Conservation (phyloP, 1,284 basidiomycete species). For the Ustilago esculenta region DNA sequence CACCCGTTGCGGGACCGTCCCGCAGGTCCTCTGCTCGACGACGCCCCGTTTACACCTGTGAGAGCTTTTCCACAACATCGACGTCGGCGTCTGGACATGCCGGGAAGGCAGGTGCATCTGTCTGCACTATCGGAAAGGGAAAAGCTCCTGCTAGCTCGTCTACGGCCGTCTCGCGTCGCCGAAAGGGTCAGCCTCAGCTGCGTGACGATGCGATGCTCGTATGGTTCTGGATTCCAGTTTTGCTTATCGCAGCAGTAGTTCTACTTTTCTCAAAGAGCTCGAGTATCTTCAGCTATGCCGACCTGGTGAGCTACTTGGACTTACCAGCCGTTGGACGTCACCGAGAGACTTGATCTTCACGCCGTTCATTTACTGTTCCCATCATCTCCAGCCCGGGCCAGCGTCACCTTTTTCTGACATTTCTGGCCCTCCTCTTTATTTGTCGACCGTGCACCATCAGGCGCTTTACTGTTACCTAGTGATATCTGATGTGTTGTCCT, state of each 20-base stretch:
- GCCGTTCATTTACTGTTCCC: too few relatives aligned
- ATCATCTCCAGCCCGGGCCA: too few relatives aligned
- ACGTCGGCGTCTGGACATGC: slow-evolving; percentile 20
- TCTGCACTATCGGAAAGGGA: slow-evolving; percentile 2
- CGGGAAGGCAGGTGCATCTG: slow-evolving; percentile 6
- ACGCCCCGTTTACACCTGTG: slow-evolving; percentile 9
- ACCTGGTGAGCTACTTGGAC: slow-evolving; percentile 55
- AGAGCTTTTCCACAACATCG: slow-evolving; percentile 52
- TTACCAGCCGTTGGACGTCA: slow-evolving; percentile 38
- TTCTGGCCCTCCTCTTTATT: too few relatives aligned
- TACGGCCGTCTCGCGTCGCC: slow-evolving; percentile 25
- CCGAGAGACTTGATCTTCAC: slow-evolving; percentile 16
- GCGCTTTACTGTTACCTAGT: too few relatives aligned
- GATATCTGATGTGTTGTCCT: too few relatives aligned
- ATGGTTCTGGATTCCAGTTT: slow-evolving; percentile 91
- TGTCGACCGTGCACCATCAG: too few relatives aligned
- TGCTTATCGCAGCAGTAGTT: slow-evolving; percentile 69
- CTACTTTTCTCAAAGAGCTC: slow-evolving; percentile 53
- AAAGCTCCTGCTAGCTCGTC: slow-evolving; percentile 10
- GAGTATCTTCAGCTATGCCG: slow-evolving; percentile 57
- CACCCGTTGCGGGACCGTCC: slow-evolving; percentile 38
- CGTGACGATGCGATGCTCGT: slow-evolving; percentile 88
- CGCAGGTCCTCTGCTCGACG: slow-evolving; percentile 18
- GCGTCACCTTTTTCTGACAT: too few relatives aligned
- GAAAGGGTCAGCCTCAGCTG: slow-evolving; percentile 35